Evolutionary conservation across 495 filamentous ascomycete genomes (phyloP).

Genomic region (Melanomma pulvis-pyrius): DNA sequence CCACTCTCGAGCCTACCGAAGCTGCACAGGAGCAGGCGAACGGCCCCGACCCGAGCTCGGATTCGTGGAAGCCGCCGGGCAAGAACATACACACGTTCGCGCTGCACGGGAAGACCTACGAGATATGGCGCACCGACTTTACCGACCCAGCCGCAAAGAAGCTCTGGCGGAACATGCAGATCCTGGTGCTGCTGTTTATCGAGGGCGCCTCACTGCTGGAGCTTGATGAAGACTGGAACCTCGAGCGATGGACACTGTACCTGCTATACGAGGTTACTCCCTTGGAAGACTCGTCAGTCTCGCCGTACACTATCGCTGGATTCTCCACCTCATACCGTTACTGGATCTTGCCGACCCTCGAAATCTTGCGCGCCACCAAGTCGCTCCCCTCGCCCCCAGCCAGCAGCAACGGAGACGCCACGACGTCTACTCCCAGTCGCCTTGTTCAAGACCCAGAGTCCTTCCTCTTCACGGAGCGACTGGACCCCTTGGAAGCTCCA

Average conservation of each 20-base stretch:
- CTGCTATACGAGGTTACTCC: slow-evolving; percentile 55
- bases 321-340: slow-evolving; percentile 91
- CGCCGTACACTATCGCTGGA: slow-evolving; percentile 74
- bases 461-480: slow-evolving; percentile 9
- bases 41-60: slow-evolving; percentile 22
- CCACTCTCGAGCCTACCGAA: slow-evolving; percentile 10
- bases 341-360: slow-evolving; percentile 56
- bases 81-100: slow-evolving; percentile 57
- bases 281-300: slow-evolving; percentile 44
- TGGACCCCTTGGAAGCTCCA: slow-evolving; percentile 51
- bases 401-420: slow-evolving; percentile 20
- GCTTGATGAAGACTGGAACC: slow-evolving; percentile 72
- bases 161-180: slow-evolving; percentile 75
- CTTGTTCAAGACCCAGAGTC: slow-evolving; percentile 25
- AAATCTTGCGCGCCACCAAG: slow-evolving; percentile 38
- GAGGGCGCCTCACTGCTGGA: slow-evolving; percentile 79
- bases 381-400: slow-evolving; percentile 48
- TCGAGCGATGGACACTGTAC: slow-evolving; percentile 85
- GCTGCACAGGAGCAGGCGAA: background rate
- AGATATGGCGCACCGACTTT: slow-evolving; percentile 64
- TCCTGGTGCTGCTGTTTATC: slow-evolving; percentile 84
- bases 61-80: slow-evolving; percentile 60
- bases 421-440: background rate
- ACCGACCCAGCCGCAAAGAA: slow-evolving; percentile 61
- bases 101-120: slow-evolving; percentile 55